Evolutionary conservation across 225 moss, liverwort and hornwort species (phyloP), one percentile per base, ranked within the genome.

Genomic region (Sphagnum contortum): DNA sequence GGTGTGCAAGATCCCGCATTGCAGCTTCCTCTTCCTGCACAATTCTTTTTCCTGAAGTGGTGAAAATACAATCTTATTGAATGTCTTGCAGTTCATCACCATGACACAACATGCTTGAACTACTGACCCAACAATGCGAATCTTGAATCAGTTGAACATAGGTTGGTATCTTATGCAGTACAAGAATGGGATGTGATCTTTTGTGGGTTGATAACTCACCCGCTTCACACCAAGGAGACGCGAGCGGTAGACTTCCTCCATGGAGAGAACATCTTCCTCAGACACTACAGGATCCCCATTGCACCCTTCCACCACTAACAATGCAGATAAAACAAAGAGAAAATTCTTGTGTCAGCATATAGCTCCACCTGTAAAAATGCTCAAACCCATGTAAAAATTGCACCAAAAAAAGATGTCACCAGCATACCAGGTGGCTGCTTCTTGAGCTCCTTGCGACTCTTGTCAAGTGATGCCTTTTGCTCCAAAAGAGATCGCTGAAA

Each of bases 181-280:
- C 29, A 29, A 29, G 29, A 29, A 29, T 29, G 29, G 29, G 29
- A 29, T 29, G 29, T 29, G 29, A 61, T 4, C 45, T 5, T 45
- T 44, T 61, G 6, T 47, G 45, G 11, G 14, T 5, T 61, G 8
- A 2, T 45, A 55, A 59, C 81, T 75, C 80, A 87, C 94, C 87
- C 94, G 78, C 80, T 89, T 91, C 9, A 94, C 68, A 70, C 89
- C 80, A 49, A 91, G 80, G n/a, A 89, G 77, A 63, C 91, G 94
- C 66, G 91, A 87, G 55, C 91, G 91, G 52, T 85, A 94, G 11
- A 94, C 94, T 78, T 94, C 94, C 78, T 94, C 94, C 91, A 94
- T 89, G 55, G 89, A 91, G 75, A 94, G 72, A 52, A 87, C 85
- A 73, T 91, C 94, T 72, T 94, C 94, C 83, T 94, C 94, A 44